A percentile compares a stretch with the other conserved stretches of the same genome.
phyloP scores from a whole-genome alignment of 1,139 yeast genomes.

The Yamadazyma jaroonii region DNA sequence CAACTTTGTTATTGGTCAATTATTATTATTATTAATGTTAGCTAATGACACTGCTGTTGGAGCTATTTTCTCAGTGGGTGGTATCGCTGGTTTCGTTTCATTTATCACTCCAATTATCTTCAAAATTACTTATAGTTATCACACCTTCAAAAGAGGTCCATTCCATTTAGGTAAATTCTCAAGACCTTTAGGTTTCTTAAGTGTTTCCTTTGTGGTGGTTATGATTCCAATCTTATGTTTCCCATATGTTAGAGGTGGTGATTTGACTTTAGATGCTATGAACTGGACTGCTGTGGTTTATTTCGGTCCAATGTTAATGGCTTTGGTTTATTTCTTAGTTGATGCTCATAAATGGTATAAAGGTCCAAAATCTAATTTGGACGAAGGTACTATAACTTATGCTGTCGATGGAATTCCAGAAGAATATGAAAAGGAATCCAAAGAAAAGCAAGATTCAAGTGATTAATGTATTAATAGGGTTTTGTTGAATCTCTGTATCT shows the following conservation, averaged over 20 bases:
- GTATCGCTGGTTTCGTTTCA: conserved; percentile 66
- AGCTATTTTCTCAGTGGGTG: conserved; percentile 77
- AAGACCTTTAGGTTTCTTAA: conserved; percentile 38
- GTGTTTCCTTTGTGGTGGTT: conserved; percentile 46
- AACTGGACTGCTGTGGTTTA: conserved; percentile 72
- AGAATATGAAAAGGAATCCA: conserved; percentile 2
- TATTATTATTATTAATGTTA: conserved; percentile 56
- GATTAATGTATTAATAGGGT: not conserved
- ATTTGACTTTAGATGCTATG: conserved; percentile 50
- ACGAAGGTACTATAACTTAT: conserved; percentile 26
- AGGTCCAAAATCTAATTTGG: conserved; percentile 67
- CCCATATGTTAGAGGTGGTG: conserved; percentile 54
- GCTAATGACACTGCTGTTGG: conserved; percentile 70
- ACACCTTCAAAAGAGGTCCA: conserved; percentile 63
- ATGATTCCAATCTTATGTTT: conserved; percentile 70
- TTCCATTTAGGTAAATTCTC: conserved; percentile 64
- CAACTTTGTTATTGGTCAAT: conserved; percentile 56
- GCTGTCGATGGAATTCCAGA: conserved; percentile 15
- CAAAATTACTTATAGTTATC: conserved; percentile 54
- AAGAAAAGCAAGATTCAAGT: conserved; percentile 2
- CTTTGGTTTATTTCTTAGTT: conserved; percentile 49
- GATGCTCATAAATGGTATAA: conserved; percentile 64
- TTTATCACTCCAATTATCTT: conserved; percentile 66
- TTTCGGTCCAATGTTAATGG: conserved; percentile 60
- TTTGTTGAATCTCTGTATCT: not conserved